Conservation (phyloP, 805 yeast species). For the Metschnikowia anglica region DNA sequence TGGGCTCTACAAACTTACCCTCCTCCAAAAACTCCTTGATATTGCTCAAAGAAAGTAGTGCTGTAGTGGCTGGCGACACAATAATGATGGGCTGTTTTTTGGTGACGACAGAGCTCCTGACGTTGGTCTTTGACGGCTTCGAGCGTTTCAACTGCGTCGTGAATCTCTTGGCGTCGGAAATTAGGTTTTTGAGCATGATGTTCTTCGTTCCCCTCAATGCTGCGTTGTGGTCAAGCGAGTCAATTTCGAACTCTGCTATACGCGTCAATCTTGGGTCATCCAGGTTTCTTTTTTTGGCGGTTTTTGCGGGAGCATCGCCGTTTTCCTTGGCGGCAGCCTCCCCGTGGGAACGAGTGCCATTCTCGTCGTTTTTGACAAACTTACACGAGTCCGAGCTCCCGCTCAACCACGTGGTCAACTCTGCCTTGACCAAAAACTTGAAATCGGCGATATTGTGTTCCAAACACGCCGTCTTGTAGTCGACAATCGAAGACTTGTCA, state of each 20-base stretch:
- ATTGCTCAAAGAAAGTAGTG: conserved; percentile 40
- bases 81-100: conserved; percentile 45
- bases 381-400: conserved; percentile 65
- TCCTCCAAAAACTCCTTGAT: conserved; percentile 56
- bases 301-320: conserved; percentile 1
- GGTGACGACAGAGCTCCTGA: conserved; percentile 8
- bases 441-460: conserved; percentile 63
- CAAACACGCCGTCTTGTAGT: conserved; percentile 74
- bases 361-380: conserved; percentile 39
- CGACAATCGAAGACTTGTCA: conserved; percentile 72
- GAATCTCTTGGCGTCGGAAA: conserved; percentile 63
- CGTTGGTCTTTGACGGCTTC: conserved; percentile 15
- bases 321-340: too few relatives aligned
- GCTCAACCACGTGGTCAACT: conserved; percentile 75
- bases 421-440: conserved; percentile 82
- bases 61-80: conserved; percentile 46
- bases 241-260: conserved; percentile 48
- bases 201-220: conserved; percentile 65
- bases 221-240: conserved; percentile 56
- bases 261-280: conserved; percentile 51
- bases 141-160: conserved; percentile 48
- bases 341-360: background rate
- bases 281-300: conserved; percentile 13
- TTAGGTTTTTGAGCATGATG: conserved; percentile 64
- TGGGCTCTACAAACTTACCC: conserved; percentile 63